phyloP scores from a whole-genome alignment of 257 asterid genomes.

The Craterostigma plantagineum region DNA sequence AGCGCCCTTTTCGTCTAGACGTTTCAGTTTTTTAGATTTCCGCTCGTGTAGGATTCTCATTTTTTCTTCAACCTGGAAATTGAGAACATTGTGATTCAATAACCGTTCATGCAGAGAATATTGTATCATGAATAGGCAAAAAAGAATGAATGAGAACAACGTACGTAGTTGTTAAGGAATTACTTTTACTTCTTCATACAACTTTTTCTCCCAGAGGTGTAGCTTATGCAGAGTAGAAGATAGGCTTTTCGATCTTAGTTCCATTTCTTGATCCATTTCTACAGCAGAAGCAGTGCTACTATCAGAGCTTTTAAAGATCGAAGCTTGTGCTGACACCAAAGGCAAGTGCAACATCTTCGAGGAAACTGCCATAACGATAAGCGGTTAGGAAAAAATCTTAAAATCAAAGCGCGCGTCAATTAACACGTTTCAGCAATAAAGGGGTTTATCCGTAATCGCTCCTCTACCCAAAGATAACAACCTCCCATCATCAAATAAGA shows the following conservation, averaged over 20 bases:
- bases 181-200: slow-evolving; percentile 91
- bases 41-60: slow-evolving; percentile 73
- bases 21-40: slow-evolving; percentile 46
- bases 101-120: too few species aligned
- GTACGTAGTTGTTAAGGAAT: slow-evolving; percentile 3
- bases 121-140: too few species aligned
- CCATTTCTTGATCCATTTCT: slow-evolving; percentile 42
- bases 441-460: too few species aligned
- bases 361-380: slow-evolving; percentile 34
- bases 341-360: slow-evolving; percentile 62
- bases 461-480: slow-evolving; percentile 1
- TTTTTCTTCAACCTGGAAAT: slow-evolving; percentile 76
- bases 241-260: slow-evolving; percentile 44
- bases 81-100: too few species aligned
- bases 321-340: slow-evolving; percentile 42
- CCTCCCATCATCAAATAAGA: slow-evolving; percentile 1
- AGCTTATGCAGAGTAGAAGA: slow-evolving; percentile 83
- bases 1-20: slow-evolving; percentile 70
- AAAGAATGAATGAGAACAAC: neutral
- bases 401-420: slow-evolving; percentile 1
- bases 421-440: neutral
- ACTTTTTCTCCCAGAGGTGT: slow-evolving; percentile 87
- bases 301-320: slow-evolving; percentile 34
- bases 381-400: too few species aligned
- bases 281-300: slow-evolving; percentile 25